A percentile compares a stretch with the other conserved stretches of the same genome.
These are phyloP conservation scores for Paramecium primaurelia DNA, from an alignment of 73 alveolate genomes.

Conservation along the genomic window DNA sequence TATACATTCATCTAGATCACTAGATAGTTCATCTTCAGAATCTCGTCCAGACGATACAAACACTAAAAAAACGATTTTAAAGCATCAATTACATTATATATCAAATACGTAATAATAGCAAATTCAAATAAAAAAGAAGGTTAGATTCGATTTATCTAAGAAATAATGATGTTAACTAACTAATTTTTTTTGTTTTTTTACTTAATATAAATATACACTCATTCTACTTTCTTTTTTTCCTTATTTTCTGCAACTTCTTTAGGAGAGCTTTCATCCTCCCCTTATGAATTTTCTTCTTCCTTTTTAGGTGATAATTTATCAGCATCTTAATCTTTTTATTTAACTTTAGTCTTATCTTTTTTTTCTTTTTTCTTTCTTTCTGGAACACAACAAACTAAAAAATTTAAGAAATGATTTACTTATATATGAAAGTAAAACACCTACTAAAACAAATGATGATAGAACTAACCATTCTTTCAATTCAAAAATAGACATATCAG, in stretches of 20 bases:
- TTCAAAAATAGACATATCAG: neutral
- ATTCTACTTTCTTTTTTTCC: neutral
- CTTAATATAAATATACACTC: neutral
- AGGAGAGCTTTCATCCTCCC: neutral
- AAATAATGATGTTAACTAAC: neutral
- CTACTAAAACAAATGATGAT: neutral
- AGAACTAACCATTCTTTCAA: neutral
- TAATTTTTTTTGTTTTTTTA: neutral
- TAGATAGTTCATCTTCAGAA: neutral
- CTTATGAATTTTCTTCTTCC: neutral
- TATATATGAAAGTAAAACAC: slow-evolving; percentile 2
- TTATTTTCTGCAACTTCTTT: neutral
- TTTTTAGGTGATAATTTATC: neutral
- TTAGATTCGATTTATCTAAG: neutral
- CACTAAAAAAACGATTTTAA: neutral
- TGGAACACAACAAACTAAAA: neutral
- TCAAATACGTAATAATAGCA: neutral
- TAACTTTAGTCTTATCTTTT: neutral
- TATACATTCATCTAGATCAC: neutral
- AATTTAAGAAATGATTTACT: neutral
- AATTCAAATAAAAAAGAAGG: neutral
- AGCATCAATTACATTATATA: neutral
- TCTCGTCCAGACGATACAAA: neutral
- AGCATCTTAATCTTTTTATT: neutral
- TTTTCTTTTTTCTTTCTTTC: neutral